phyloP scores from a whole-genome alignment of 768 basidiomycete genomes.

The Boletus subcaerulescens region DNA sequence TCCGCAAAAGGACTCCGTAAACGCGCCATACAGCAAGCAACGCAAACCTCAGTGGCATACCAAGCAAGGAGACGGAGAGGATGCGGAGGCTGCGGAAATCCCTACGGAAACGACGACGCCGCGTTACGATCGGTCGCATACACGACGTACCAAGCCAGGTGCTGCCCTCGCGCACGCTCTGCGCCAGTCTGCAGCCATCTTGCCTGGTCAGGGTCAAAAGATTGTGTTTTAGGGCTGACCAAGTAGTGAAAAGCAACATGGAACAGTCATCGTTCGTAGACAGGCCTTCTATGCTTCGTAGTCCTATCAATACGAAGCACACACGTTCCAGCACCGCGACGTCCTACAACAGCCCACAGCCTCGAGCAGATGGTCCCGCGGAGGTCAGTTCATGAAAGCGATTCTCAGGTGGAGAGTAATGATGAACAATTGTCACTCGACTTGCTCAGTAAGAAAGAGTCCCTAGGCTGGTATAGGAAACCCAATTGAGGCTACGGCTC shows the following conservation, averaged over 20 bases:
- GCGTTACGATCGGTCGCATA: constrained; percentile 10
- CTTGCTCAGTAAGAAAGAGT: constrained; percentile 39
- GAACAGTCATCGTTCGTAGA: not conserved
- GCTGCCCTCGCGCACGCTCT: constrained; percentile 77
- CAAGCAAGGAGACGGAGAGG: constrained; percentile 2
- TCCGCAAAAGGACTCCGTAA: not conserved
- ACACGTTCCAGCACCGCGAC: no score
- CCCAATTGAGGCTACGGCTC: constrained; percentile 47
- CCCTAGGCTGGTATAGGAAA: constrained; percentile 62
- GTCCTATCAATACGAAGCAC: no score
- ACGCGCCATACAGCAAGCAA: not conserved
- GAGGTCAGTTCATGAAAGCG: no score
- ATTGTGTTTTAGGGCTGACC: constrained; percentile 53
- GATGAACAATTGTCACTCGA: constrained; percentile 8
- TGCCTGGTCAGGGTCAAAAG: constrained; percentile 65
- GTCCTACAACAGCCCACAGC: no score
- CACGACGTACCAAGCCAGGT: constrained; percentile 64
- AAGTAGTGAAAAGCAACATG: not conserved
- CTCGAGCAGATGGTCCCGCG: no score
- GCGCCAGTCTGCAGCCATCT: constrained; percentile 71
- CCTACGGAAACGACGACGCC: not conserved
- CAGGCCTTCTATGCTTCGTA: no score
- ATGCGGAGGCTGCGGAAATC: not conserved
- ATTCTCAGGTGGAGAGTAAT: not conserved
- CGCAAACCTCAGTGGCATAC: not conserved